Evolutionary conservation across 768 basidiomycete genomes (phyloP).

Genomic region (Imleria badia): DNA sequence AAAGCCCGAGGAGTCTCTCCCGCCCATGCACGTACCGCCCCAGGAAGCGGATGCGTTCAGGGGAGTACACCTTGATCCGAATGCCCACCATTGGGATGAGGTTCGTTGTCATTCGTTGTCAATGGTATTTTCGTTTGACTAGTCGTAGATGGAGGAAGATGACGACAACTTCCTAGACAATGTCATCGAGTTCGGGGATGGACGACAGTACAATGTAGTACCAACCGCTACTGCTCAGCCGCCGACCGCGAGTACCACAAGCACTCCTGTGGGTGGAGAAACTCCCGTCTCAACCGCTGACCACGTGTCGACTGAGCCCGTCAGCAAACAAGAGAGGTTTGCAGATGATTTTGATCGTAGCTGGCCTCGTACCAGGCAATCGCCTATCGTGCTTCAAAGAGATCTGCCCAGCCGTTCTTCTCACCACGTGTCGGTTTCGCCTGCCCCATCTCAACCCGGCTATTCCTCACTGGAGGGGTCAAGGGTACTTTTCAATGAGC

Average conservation of each 20-base stretch:
- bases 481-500: slow-evolving; percentile 92
- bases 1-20: slow-evolving; percentile 53
- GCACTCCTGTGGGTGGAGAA: slow-evolving; percentile 13
- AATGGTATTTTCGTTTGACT: slow-evolving; percentile 3
- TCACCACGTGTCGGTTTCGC: slow-evolving; percentile 33
- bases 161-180: slow-evolving; percentile 87
- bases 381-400: slow-evolving; percentile 43
- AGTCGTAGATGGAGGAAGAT: slow-evolving; percentile 79
- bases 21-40: slow-evolving; percentile 55
- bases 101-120: slow-evolving; percentile 46
- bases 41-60: slow-evolving; percentile 94
- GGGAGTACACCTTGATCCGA: slow-evolving; percentile 90
- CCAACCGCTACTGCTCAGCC: slow-evolving; percentile 37
- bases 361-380: slow-evolving; percentile 77
- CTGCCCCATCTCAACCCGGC: slow-evolving; percentile 37
- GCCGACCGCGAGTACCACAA: slow-evolving; percentile 17
- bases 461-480: slow-evolving; percentile 58
- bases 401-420: slow-evolving; percentile 38
- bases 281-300: slow-evolving; percentile 17
- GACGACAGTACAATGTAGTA: slow-evolving; percentile 85
- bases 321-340: slow-evolving; percentile 86
- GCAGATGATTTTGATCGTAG: slow-evolving; percentile 94
- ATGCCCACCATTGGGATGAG: slow-evolving; percentile 98
- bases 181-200: slow-evolving; percentile 95
- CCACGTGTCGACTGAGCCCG: slow-evolving; percentile 38